Evolutionary conservation across 768 basidiomycete species (phyloP).

Genomic region (Dendrothele bispora): DNA sequence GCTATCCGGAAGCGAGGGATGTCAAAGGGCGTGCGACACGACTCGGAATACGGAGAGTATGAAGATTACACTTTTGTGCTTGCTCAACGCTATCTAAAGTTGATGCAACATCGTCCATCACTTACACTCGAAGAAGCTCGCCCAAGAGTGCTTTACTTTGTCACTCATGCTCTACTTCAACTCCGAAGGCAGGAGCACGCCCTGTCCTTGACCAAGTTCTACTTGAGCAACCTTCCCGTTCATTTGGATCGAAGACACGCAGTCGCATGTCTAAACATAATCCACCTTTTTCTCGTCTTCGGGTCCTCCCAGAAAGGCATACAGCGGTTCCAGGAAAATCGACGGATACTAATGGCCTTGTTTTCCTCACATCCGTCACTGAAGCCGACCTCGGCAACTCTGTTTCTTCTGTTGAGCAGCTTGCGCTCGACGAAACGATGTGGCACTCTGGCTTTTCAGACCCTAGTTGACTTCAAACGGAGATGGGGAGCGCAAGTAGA

Average conservation of each 20-base stretch:
- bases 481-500: conserved; percentile 58
- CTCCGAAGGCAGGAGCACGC: conserved; percentile 39
- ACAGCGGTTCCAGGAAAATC: conserved; percentile 42
- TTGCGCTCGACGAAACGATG: conserved; percentile 49
- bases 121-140: conserved; percentile 33
- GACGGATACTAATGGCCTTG: conserved; percentile 43
- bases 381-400: conserved; percentile 56
- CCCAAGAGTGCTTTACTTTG: conserved; percentile 41
- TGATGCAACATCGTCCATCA: conserved; percentile 43
- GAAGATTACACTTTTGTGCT: conserved; percentile 9
- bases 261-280: conserved; percentile 46
- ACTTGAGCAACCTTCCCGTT: conserved; percentile 49
- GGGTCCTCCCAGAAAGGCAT: conserved; percentile 35
- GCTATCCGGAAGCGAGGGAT: conserved; percentile 21
- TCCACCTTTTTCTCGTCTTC: conserved; percentile 50
- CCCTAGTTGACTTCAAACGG: conserved; percentile 43
- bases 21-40: conserved; percentile 8
- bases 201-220: conserved; percentile 43
- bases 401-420: conserved; percentile 57
- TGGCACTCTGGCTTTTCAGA: conserved; percentile 51
- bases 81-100: conserved; percentile 30
- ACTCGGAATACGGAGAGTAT: too few relatives aligned
- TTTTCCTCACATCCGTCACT: conserved; percentile 47
- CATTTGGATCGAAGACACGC: conserved; percentile 33
- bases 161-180: conserved; percentile 49